Evolutionary conservation across 352 stramenopile genomes (phyloP).

Genomic region (Phytophthora pistaciae): DNA sequence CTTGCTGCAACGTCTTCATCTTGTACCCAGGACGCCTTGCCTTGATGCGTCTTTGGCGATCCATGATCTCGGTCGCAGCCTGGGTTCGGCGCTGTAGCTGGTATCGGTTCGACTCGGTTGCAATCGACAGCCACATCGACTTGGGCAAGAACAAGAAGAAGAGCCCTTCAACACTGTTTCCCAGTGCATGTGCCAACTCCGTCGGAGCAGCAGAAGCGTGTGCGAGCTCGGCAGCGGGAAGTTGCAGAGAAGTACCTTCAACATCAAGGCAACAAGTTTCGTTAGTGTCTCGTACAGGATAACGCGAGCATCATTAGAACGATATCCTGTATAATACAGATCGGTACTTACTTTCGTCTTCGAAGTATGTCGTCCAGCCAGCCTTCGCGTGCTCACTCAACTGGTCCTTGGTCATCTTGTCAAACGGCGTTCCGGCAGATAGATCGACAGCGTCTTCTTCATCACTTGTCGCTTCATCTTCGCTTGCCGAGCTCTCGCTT

Average conservation of each 20-base stretch:
- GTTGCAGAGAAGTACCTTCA: constrained; percentile 1
- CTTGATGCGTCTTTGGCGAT: constrained; percentile 4
- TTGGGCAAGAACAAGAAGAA: constrained; percentile 15
- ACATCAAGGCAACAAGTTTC: neutral
- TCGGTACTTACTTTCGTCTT: neutral
- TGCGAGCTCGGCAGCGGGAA: neutral
- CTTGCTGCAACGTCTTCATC: constrained; percentile 13
- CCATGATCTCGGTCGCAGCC: constrained; percentile 9
- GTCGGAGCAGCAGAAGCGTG: neutral
- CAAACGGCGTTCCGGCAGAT: constrained; percentile 1
- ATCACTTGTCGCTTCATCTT: constrained; percentile 7
- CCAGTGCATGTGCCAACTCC: neutral
- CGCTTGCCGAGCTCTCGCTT: neutral
- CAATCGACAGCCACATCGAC: constrained; percentile 8
- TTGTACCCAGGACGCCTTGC: constrained; percentile 1
- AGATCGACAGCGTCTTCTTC: constrained; percentile 8
- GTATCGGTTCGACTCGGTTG: constrained; percentile 7
- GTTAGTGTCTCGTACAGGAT: constrained; percentile 10
- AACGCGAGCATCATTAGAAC: neutral
- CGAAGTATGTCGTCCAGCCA: constrained; percentile 4
- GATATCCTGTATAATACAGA: constrained; percentile 12
- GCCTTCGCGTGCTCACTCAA: neutral
- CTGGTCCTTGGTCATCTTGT: constrained; percentile 17
- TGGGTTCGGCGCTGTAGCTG: constrained; percentile 2
- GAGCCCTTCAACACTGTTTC: constrained; percentile 2